phyloP scores from a whole-genome alignment of 1,284 basidiomycete species.

The Xerocomus minutiporus region DNA sequence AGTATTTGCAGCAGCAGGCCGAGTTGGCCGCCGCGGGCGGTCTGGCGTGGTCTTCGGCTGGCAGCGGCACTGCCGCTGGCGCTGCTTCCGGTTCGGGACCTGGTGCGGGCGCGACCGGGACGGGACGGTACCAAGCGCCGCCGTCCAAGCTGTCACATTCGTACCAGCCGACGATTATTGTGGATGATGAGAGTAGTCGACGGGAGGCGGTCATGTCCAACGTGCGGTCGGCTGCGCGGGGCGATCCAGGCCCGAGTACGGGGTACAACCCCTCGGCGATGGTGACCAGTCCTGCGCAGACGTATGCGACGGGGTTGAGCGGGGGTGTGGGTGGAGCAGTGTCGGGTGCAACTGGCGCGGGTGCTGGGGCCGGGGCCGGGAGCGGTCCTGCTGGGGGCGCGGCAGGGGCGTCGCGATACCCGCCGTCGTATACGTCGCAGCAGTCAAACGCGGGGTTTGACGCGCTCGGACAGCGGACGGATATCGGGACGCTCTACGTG shows the following conservation, averaged over 20 bases:
- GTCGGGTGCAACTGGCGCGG: not conserved
- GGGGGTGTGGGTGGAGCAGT: not conserved
- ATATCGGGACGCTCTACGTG: conserved; percentile 64
- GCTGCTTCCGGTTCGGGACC: conserved; percentile 9
- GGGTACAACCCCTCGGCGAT: conserved; percentile 47
- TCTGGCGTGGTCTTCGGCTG: conserved; percentile 43
- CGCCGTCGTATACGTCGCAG: conserved; percentile 44
- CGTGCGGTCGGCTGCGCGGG: conserved; percentile 62
- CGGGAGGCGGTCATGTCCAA: conserved; percentile 70
- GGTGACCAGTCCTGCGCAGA: conserved; percentile 69
- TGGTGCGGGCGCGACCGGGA: conserved; percentile 13
- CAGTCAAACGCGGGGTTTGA: conserved; percentile 51
- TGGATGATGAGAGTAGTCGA: conserved; percentile 57
- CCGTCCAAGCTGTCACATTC: conserved; percentile 69
- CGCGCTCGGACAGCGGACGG: conserved; percentile 54
- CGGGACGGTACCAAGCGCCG: conserved; percentile 39
- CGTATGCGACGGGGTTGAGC: conserved; percentile 45
- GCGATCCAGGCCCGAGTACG: conserved; percentile 40
- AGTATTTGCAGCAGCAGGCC: conserved; percentile 88
- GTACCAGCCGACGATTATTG: conserved; percentile 50
- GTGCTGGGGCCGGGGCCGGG: not conserved
- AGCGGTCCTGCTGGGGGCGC: not conserved
- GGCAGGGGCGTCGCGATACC: conserved; percentile 39
- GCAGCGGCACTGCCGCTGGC: not conserved
- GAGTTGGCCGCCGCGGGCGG: conserved; percentile 70